Evolutionary conservation across 83 land plant genomes (phyloP), one percentile per base, ranked within the genome.

Genomic region (Picea abies): DNA sequence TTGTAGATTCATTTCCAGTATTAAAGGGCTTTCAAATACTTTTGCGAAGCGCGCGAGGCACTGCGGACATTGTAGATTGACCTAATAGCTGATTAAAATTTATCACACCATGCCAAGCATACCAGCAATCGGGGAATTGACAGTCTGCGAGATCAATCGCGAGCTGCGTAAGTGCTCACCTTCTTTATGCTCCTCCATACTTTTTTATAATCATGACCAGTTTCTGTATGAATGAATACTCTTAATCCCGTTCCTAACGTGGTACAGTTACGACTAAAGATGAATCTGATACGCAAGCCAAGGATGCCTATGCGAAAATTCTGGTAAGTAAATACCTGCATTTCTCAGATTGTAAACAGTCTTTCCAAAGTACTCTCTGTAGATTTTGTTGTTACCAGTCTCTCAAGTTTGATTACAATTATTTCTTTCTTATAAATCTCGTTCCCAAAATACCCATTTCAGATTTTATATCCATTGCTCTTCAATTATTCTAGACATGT

Each of bases 141-240:
- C 98, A 62, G 70, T 96, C 82, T 96, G 98, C 81, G 98, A 96
- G 79, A 94, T 96, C 82, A 92, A 93, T 81, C 86, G 98, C 62
- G 97, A 96, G 49, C 80, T 94, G 49, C 84, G 96, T 92, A 87
- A 35, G 79, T 56, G 4, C 39, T 11, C 52, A 37, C 15, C 79
- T 37, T 26, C 22, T 78, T 78, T 16, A 9, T 3, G 17, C 8
- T 62, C 79, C 12, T 63, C 22, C 39, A 8, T 77, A 65, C 78
- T 47, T 69, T 70, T 67, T 79, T 32, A 37, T 20, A 70, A 35
- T 15, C 1, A 32, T 70, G 5, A 12, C 20, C 20, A 70, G 41
- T 70, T 70, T 35, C 44, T 35, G 35, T 5, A 25, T 70, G 9
- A 16, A 70, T 15, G 58, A 25, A 16, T 22, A 29, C 44, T 35